Base-by-base conservation (phyloP, 306 rosid genomes). In the Pterocarpus santalinus region DNA sequence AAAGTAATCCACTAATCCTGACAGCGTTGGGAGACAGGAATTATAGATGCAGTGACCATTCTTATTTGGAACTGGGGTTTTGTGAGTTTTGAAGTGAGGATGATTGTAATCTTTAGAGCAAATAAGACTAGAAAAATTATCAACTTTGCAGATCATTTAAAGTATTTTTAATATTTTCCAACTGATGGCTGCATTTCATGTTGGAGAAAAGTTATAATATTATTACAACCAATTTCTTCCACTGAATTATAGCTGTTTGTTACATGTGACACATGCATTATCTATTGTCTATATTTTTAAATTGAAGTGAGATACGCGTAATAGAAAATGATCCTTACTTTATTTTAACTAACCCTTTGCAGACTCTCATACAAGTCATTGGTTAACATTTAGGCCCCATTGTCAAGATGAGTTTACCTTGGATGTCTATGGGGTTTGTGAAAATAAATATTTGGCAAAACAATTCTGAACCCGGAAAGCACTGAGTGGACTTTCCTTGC, bases 61-160 rank as follows among this genome's bases (percentile, higher is more conserved):
- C 55, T 69, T 62, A 43, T 30, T 69, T 75, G 71, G 65, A 55
- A 52, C 53, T 68, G 28, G 46, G 8, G 15, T 76, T 76, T 69
- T 70, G 49, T 38, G 17, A 14, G 47, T 63, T 46, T 32, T 39
- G 64, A 9, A 46, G 30, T 22, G 69, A 39, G 58, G 63, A 73
- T 41, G 32, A 43, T 34, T 81, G 70, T 67, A 77, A 72, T 66
- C 3, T 73, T 12, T 39, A 33, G 52, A 60, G 14, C 55, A 63
- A 56, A 69, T 36, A 66, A 72, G 64, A 28, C 36, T 30, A 30
- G 63, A 81, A 14, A 72, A 69, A 35, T 44, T 7, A 63, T 72
- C 17, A 65, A 60, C 64, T 71, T 69, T 5, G 33, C 44, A 44
- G 30, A 56, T 76, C 38, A 32, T n/a, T 57, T 33, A n/a, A 9